Conservation (phyloP, 2,329 filamentous ascomycete genomes). For the Aspergillus niger region DNA sequence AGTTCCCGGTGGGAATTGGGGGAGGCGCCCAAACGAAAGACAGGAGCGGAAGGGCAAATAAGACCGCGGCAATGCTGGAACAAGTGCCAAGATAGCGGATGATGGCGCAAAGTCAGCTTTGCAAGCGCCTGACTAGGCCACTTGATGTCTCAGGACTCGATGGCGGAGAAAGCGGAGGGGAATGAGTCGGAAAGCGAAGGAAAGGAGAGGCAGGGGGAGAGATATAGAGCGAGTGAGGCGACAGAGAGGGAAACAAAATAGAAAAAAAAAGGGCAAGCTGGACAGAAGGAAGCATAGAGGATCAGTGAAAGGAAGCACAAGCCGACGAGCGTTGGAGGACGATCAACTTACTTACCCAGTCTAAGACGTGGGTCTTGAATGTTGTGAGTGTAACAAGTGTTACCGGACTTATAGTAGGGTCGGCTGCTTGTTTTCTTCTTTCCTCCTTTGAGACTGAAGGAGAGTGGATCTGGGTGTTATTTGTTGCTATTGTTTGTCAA, state of each 20-base stretch:
- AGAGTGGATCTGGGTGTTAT: background rate
- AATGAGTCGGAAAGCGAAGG: background rate
- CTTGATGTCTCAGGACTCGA: slow-evolving; percentile 15
- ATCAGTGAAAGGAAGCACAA: slow-evolving; percentile 12
- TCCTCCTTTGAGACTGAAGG: background rate
- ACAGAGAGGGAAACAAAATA: background rate
- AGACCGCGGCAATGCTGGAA: slow-evolving; percentile 1
- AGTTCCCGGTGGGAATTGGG: slow-evolving; percentile 4
- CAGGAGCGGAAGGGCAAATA: slow-evolving; percentile 10
- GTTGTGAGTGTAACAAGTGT: slow-evolving; percentile 11
- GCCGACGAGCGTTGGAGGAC: slow-evolving; percentile 18
- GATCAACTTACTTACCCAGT: slow-evolving; percentile 24
- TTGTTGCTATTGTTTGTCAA: too few species aligned
- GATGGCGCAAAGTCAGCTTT: slow-evolving; percentile 15
- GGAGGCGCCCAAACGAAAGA: slow-evolving; percentile 1
- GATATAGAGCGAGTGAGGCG: slow-evolving; percentile 12
- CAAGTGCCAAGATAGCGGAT: slow-evolving; percentile 11
- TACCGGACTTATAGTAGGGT: slow-evolving; percentile 1
- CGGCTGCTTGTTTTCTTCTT: background rate
- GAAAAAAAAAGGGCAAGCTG: slow-evolving; percentile 9
- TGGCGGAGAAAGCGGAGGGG: background rate
- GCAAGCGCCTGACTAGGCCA: slow-evolving; percentile 22
- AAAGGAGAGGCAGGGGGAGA: background rate
- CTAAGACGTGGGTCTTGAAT: slow-evolving; percentile 17
- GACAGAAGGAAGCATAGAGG: slow-evolving; percentile 8